phyloP scores from a whole-genome alignment of 1,284 basidiomycete species.

The Melampsora americana region DNA sequence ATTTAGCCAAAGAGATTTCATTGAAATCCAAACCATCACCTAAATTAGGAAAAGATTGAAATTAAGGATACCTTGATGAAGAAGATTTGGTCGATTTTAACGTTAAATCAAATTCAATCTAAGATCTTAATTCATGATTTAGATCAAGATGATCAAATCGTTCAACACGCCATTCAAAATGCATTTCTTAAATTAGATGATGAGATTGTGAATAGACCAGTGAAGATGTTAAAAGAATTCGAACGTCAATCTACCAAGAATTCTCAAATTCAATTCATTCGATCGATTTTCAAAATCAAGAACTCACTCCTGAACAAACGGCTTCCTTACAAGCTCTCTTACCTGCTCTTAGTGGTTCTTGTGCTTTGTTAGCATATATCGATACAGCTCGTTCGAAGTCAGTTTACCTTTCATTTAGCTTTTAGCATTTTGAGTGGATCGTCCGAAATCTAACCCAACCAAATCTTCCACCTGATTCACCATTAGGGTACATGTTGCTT shows the following conservation, averaged over 20 bases:
- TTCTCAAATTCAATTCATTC: too few relatives aligned
- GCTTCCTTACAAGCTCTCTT: constrained; percentile 61
- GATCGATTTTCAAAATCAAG: neutral
- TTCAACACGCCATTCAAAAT: constrained; percentile 69
- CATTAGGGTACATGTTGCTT: constrained; percentile 71
- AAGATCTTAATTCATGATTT: constrained; percentile 23
- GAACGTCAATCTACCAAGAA: neutral
- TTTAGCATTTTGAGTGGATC: neutral
- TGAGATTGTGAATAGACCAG: constrained; percentile 70
- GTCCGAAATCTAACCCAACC: neutral
- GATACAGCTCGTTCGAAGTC: constrained; percentile 63
- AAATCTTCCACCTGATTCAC: constrained; percentile 26
- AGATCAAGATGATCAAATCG: constrained; percentile 63
- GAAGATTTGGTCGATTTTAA: constrained; percentile 49
- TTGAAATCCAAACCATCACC: neutral
- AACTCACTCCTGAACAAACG: constrained; percentile 39
- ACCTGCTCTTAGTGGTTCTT: constrained; percentile 77
- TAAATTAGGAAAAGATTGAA: neutral
- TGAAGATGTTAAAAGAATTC: constrained; percentile 63
- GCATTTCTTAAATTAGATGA: constrained; percentile 76
- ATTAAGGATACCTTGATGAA: constrained; percentile 49
- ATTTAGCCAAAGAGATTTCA: constrained; percentile 27
- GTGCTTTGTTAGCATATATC: constrained; percentile 77
- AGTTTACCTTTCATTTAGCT: neutral
- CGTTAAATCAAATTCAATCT: neutral